Conservation (phyloP, 2,329 filamentous ascomycete species). For the Tolypocladium pustulatum region DNA sequence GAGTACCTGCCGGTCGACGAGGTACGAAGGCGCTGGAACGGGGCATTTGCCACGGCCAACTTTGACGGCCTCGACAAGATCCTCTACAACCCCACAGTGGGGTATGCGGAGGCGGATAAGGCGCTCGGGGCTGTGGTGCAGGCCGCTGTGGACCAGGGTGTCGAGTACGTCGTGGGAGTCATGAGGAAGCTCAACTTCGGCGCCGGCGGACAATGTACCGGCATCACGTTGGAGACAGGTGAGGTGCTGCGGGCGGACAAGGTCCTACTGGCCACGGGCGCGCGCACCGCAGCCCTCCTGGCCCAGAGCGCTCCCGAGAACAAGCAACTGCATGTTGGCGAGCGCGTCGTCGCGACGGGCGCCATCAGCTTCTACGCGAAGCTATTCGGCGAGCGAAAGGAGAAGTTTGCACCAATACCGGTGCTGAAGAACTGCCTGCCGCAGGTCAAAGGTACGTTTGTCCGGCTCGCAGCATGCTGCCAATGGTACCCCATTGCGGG, state of each 20-base stretch:
- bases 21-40: constrained; percentile 43
- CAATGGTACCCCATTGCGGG: too few relatives aligned
- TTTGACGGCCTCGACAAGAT: constrained; percentile 45
- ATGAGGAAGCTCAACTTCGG: constrained; percentile 36
- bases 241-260: constrained; percentile 37
- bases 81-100: constrained; percentile 46
- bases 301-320: constrained; percentile 38
- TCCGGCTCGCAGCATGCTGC: not conserved
- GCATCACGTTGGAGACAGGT: constrained; percentile 38
- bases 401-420: constrained; percentile 37
- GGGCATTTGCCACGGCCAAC: constrained; percentile 45
- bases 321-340: constrained; percentile 38
- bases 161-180: constrained; percentile 43
- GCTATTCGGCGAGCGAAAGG: constrained; percentile 30
- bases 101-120: constrained; percentile 49
- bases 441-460: constrained; percentile 28
- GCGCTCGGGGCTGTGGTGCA: constrained; percentile 43
- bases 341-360: constrained; percentile 46
- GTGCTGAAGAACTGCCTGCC: constrained; percentile 37
- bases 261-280: constrained; percentile 44
- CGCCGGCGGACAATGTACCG: constrained; percentile 31
- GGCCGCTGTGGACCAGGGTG: constrained; percentile 39
- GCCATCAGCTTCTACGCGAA: constrained; percentile 32
- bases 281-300: constrained; percentile 44
- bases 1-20: constrained; percentile 35